Percentiles rank a stretch among this genome's conserved stretches.
Conservation (phyloP, 2,329 filamentous ascomycete species). For the Leptographium wingfieldii region DNA sequence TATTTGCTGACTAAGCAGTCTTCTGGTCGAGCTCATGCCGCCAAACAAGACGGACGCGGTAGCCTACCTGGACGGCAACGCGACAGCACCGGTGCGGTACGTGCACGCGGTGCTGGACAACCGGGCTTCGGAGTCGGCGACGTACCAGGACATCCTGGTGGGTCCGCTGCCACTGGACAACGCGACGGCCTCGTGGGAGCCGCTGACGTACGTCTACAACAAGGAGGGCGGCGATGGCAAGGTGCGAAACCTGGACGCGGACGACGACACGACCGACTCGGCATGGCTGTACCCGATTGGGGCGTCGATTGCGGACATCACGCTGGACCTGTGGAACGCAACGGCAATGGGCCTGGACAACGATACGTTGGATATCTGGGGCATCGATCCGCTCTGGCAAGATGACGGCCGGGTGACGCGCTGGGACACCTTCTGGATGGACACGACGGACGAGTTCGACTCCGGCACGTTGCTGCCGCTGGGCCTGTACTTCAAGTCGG, state of each 20-base stretch:
- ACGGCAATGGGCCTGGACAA: slow-evolving; percentile 25
- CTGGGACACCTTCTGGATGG: slow-evolving; percentile 34
- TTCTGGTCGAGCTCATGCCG: slow-evolving; percentile 24
- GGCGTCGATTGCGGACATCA: slow-evolving; percentile 26
- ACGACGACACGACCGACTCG: slow-evolving; percentile 17
- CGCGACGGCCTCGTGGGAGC: slow-evolving; percentile 23
- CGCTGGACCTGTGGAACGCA: slow-evolving; percentile 29
- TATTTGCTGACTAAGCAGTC: slow-evolving; percentile 7
- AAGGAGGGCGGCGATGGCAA: slow-evolving; percentile 25
- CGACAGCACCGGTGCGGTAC: slow-evolving; percentile 24
- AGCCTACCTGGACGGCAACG: slow-evolving; percentile 28
- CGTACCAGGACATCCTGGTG: slow-evolving; percentile 31
- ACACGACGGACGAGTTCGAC: slow-evolving; percentile 26
- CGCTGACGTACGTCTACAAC: slow-evolving; percentile 29
- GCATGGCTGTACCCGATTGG: slow-evolving; percentile 24
- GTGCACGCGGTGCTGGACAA: slow-evolving; percentile 31
- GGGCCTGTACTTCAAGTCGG: slow-evolving; percentile 28
- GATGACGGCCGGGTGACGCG: slow-evolving; percentile 28
- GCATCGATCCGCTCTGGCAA: slow-evolving; percentile 28
- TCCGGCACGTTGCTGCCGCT: slow-evolving; percentile 31
- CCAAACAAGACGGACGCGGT: slow-evolving; percentile 38
- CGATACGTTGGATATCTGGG: slow-evolving; percentile 27
- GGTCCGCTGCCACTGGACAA: slow-evolving; percentile 34
- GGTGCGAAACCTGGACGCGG: slow-evolving; percentile 27
- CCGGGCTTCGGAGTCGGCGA: slow-evolving; percentile 23